These are phyloP conservation scores for Oehlia diaphana DNA, from an alignment of 192 early-diverging fungal species.

Conservation along the genomic window DNA sequence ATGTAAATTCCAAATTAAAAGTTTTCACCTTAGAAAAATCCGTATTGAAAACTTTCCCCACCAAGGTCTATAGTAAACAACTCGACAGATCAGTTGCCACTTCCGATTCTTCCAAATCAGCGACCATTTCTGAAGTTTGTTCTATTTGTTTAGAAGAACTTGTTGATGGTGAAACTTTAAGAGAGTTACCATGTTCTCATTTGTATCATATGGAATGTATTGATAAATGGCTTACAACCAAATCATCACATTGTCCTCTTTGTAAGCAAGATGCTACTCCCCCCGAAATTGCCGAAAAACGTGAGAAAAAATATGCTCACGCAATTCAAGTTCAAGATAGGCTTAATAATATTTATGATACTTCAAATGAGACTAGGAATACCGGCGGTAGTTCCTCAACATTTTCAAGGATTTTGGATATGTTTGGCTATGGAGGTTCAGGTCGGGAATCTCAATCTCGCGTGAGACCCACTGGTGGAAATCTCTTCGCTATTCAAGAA, in stretches of 20 bases:
- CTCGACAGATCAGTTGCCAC: not conserved
- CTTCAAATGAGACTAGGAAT: not conserved
- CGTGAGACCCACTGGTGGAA: not conserved
- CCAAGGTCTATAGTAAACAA: constrained; percentile 2
- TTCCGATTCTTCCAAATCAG: not conserved
- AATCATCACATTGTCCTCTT: constrained; percentile 43
- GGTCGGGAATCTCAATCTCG: not conserved
- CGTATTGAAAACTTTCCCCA: constrained; percentile 25
- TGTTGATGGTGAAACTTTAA: constrained; percentile 37
- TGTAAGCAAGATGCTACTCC: constrained; percentile 42
- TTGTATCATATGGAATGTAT: constrained; percentile 44
- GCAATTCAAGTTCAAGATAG: constrained; percentile 6
- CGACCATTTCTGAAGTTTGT: constrained; percentile 20
- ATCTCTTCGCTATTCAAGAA: constrained; percentile 22
- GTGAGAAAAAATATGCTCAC: constrained; percentile 20
- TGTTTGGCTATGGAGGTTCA: not conserved
- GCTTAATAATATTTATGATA: constrained; percentile 11
- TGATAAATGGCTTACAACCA: constrained; percentile 45
- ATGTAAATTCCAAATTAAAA: constrained; percentile 9
- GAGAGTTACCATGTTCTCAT: constrained; percentile 40
- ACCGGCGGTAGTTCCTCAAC: not conserved
- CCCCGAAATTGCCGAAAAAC: constrained; percentile 5
- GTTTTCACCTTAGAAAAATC: constrained; percentile 18
- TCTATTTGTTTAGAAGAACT: constrained; percentile 48
- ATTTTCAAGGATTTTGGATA: not conserved